phyloP scores from a whole-genome alignment of 192 early-diverging fungal species.

The Umbelopsis isabellina region DNA sequence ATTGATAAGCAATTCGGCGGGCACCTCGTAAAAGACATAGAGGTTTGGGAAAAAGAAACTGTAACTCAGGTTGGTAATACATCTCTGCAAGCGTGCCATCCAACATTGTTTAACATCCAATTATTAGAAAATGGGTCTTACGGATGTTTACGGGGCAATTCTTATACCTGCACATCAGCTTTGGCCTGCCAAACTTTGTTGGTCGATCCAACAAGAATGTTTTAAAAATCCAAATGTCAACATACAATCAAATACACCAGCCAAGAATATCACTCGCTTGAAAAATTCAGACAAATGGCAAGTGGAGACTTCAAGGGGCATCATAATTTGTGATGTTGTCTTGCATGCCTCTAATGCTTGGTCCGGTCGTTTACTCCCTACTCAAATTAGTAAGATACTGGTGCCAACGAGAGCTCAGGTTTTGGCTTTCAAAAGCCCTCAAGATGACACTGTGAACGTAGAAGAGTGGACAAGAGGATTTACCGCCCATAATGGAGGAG shows the following conservation, averaged over 20 bases:
- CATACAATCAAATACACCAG: slow-evolving; percentile 5
- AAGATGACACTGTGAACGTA: neutral
- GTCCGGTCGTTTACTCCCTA: neutral
- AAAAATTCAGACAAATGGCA: slow-evolving; percentile 4
- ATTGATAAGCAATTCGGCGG: slow-evolving; percentile 7
- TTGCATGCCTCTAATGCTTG: slow-evolving; percentile 7
- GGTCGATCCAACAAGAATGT: slow-evolving; percentile 4
- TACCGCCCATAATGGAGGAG: slow-evolving; percentile 1
- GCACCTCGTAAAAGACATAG: neutral
- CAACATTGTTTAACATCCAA: neutral
- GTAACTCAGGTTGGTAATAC: neutral
- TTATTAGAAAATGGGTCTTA: neutral
- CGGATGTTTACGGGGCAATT: neutral
- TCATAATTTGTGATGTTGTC: neutral
- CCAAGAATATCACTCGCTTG: neutral
- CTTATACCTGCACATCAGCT: slow-evolving; percentile 17
- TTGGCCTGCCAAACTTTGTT: slow-evolving; percentile 9
- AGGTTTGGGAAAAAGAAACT: slow-evolving; percentile 5
- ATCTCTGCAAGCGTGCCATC: neutral
- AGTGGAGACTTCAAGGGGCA: neutral
- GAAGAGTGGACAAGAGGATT: slow-evolving; percentile 3
- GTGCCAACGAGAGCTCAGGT: slow-evolving; percentile 3
- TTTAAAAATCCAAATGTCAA: slow-evolving; percentile 8
- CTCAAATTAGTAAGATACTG: neutral
- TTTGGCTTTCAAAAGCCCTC: slow-evolving; percentile 3